Conservation (phyloP, 1,284 basidiomycete genomes). For the Butyriboletus appendiculatus region DNA sequence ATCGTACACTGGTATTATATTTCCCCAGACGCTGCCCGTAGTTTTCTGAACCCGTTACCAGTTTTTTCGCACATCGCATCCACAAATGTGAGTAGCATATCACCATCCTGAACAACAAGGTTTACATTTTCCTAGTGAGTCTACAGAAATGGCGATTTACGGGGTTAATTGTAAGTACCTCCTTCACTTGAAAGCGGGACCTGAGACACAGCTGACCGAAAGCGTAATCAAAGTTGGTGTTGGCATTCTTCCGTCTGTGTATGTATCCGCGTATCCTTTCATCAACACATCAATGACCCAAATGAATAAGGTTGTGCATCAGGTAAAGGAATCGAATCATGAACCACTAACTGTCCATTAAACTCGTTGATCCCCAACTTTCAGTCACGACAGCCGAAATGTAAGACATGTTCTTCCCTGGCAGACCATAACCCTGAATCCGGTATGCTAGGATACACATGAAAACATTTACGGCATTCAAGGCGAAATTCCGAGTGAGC, state of each 20-base stretch:
- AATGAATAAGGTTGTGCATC: slow-evolving; percentile 27
- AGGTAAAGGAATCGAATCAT: slow-evolving; percentile 16
- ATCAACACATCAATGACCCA: neutral
- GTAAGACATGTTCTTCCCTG: slow-evolving; percentile 25
- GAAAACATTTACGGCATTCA: slow-evolving; percentile 27
- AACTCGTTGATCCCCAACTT: neutral
- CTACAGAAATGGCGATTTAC: slow-evolving; percentile 27
- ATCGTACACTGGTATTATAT: slow-evolving; percentile 34
- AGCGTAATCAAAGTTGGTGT: slow-evolving; percentile 20
- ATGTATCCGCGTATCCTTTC: slow-evolving; percentile 31
- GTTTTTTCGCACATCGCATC: slow-evolving; percentile 35
- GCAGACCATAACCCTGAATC: neutral
- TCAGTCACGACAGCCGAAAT: slow-evolving; percentile 42
- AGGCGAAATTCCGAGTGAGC: slow-evolving; percentile 26
- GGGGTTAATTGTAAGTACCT: slow-evolving; percentile 20
- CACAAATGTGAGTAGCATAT: slow-evolving; percentile 27
- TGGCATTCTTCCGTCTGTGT: slow-evolving; percentile 35
- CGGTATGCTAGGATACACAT: slow-evolving; percentile 26
- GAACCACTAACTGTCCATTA: neutral
- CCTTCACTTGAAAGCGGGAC: neutral
- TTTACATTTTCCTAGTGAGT: slow-evolving; percentile 24
- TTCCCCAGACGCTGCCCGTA: slow-evolving; percentile 12
- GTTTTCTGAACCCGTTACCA: slow-evolving; percentile 4
- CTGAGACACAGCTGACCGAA: neutral
- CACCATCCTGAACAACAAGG: neutral